Percentiles rank a stretch among this genome's conserved stretches.
phyloP scores from a whole-genome alignment of 2,329 filamentous ascomycete genomes.

The Colletotrichum tanaceti region DNA sequence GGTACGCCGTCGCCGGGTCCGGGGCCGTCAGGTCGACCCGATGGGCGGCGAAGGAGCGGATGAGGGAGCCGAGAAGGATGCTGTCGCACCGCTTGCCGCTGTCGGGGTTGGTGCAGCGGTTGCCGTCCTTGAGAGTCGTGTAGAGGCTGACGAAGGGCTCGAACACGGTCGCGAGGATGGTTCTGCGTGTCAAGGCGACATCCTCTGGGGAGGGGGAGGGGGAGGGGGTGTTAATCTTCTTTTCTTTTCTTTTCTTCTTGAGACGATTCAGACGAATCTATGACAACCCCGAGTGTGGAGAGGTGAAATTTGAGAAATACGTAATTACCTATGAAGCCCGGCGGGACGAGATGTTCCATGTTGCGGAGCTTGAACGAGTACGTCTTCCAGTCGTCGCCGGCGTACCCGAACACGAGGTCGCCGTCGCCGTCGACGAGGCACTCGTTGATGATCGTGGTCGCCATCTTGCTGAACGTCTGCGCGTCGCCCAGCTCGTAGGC shows the following conservation, averaged over 20 bases:
- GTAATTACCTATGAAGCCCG: slow-evolving; percentile 11
- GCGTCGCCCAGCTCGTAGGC: slow-evolving; percentile 48
- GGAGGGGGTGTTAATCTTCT: too few relatives aligned
- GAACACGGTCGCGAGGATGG: slow-evolving; percentile 14
- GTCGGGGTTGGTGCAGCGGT: slow-evolving; percentile 25
- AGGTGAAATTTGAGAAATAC: too few relatives aligned
- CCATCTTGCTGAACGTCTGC: slow-evolving; percentile 42
- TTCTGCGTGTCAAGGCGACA: slow-evolving; percentile 1
- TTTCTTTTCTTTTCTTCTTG: too few relatives aligned
- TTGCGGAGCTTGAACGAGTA: slow-evolving; percentile 25
- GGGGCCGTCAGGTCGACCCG: slow-evolving; percentile 12
- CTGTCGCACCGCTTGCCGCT: slow-evolving; percentile 30
- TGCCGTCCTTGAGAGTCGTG: neutral
- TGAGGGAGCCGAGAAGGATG: slow-evolving; percentile 33
- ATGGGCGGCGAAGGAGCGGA: slow-evolving; percentile 19
- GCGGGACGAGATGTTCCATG: slow-evolving; percentile 22
- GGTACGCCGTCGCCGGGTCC: slow-evolving; percentile 15
- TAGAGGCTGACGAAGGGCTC: slow-evolving; percentile 23
- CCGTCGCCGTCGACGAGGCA: slow-evolving; percentile 26
- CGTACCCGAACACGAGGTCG: slow-evolving; percentile 27
- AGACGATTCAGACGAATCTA: too few relatives aligned
- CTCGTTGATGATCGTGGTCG: slow-evolving; percentile 45
- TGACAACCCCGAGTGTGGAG: too few relatives aligned
- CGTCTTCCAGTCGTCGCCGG: slow-evolving; percentile 3
- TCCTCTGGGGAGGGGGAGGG: slow-evolving; percentile 7